A percentile compares a stretch with the other conserved stretches of the same genome.
Evolutionary conservation across 1,284 basidiomycete species (phyloP).

Genomic region (Puccinia triticina): DNA sequence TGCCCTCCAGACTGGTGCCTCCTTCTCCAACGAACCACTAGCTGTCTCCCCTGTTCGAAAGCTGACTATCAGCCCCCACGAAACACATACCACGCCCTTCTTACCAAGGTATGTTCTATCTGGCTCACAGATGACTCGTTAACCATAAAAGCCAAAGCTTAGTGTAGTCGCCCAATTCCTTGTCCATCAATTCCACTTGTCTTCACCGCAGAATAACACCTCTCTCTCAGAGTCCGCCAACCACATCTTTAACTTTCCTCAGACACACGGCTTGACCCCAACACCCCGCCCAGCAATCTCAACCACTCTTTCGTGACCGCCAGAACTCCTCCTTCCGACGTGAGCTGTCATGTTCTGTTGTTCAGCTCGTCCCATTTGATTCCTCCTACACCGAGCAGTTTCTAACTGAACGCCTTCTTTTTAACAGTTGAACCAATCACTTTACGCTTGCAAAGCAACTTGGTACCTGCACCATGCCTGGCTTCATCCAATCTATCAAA

Average conservation of each 20-base stretch:
- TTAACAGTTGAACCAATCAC: not conserved
- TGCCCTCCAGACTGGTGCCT: not conserved
- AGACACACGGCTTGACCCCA: not conserved
- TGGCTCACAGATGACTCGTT: not conserved
- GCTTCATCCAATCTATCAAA: conserved; percentile 31
- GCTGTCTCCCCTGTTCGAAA: conserved; percentile 4
- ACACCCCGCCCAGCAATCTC: not conserved
- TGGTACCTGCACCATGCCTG: not conserved
- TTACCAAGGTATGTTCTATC: not conserved
- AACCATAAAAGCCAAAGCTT: conserved; percentile 17
- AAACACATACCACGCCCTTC: not conserved
- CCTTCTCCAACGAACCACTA: not conserved
- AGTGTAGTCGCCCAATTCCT: not conserved
- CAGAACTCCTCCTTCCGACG: not conserved
- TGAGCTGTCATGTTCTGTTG: not conserved
- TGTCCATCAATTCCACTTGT: not conserved
- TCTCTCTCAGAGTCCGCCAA: not conserved
- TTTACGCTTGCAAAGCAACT: not conserved
- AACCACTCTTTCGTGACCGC: not conserved
- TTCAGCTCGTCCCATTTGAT: not conserved
- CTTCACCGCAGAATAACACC: not conserved
- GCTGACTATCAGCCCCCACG: not conserved
- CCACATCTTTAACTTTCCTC: no score
- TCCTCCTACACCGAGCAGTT: no score
- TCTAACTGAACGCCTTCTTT: not conserved